Percentiles rank a stretch among this genome's conserved stretches.
These are phyloP conservation scores for Blastocystis hominis DNA, from an alignment of 352 stramenopile genomes.

Conservation along the genomic window DNA sequence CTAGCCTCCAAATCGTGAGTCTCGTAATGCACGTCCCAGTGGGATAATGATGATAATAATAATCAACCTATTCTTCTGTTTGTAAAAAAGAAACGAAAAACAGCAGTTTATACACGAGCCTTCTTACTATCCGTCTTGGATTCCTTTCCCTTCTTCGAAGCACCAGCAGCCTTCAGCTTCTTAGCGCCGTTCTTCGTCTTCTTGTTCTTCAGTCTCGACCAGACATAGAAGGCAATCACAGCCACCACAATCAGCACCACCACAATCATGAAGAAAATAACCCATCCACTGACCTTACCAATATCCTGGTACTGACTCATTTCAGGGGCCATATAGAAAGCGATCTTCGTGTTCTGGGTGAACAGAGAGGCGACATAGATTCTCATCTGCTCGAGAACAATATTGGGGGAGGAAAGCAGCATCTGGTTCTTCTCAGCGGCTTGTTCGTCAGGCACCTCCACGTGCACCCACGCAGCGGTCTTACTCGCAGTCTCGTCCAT, in stretches of 20 bases:
- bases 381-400: neutral
- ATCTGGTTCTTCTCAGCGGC: neutral
- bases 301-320: constrained; percentile 19
- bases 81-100: constrained; percentile 8
- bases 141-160: neutral
- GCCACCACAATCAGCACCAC: neutral
- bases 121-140: neutral
- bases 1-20: no score
- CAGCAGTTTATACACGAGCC: neutral
- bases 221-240: constrained; percentile 8
- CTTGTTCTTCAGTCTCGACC: constrained; percentile 54
- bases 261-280: constrained; percentile 19
- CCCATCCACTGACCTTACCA: neutral
- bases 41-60: neutral
- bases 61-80: neutral
- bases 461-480: constrained; percentile 9
- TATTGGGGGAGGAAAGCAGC: neutral
- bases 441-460: neutral
- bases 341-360: neutral
- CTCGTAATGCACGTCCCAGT: no score
- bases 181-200: constrained; percentile 34
- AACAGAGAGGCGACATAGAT: neutral
- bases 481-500: neutral
- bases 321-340: neutral
- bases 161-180: neutral